phyloP scores from a whole-genome alignment of 768 basidiomycete species.

The Serendipita sp. region DNA sequence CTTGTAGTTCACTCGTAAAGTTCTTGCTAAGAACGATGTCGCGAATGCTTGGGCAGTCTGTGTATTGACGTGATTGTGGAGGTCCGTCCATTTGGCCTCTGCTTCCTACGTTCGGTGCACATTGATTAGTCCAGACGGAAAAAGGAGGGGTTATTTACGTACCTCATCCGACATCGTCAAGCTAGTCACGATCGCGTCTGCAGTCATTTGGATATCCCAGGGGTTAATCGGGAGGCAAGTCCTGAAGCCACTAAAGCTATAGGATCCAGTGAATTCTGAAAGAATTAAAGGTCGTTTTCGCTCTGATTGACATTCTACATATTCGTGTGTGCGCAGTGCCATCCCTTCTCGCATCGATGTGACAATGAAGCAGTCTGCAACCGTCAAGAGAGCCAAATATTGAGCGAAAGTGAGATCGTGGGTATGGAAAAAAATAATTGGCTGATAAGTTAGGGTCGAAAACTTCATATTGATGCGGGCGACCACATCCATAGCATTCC shows the following conservation, averaged over 20 bases:
- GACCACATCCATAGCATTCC: constrained; percentile 57
- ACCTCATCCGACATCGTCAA: constrained; percentile 54
- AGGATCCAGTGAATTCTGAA: constrained; percentile 67
- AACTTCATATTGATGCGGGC: constrained; percentile 70
- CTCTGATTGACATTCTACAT: constrained; percentile 69
- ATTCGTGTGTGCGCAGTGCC: constrained; percentile 71
- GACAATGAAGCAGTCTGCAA: constrained; percentile 65
- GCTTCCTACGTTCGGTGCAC: constrained; percentile 28
- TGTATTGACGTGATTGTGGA: constrained; percentile 70
- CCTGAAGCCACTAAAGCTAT: constrained; percentile 73
- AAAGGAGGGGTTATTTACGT: too few relatives aligned
- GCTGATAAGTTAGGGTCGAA: constrained; percentile 74
- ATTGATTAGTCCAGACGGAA: too few relatives aligned
- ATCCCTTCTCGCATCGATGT: constrained; percentile 78
- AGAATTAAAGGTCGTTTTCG: constrained; percentile 53
- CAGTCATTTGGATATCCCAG: constrained; percentile 72
- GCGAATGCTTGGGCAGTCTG: constrained; percentile 79
- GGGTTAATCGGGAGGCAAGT: constrained; percentile 79
- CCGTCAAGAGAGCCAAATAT: constrained; percentile 64
- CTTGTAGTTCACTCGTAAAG: constrained; percentile 55
- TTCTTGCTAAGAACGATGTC: constrained; percentile 59
- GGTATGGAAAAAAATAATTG: constrained; percentile 71
- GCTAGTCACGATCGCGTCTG: constrained; percentile 48
- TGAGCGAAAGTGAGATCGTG: constrained; percentile 74
- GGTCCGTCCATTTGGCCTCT: constrained; percentile 61